Base-by-base conservation (phyloP, 202 grass and related monocot genomes). In the Hordeum pubiflorum region DNA sequence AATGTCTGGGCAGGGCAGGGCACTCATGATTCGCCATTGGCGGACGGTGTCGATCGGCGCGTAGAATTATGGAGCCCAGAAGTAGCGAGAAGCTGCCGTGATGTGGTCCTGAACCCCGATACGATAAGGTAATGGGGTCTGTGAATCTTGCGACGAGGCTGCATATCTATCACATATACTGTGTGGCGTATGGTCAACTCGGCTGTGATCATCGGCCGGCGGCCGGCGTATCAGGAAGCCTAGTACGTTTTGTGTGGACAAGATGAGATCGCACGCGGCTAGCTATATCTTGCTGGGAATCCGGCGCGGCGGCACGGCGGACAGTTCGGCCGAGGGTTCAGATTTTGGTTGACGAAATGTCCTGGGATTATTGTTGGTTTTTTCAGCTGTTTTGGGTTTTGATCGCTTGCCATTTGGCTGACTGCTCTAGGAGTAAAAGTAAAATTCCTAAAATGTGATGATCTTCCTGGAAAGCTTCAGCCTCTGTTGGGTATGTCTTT, bases 31-130 rank as follows among this genome's bases (percentile, higher is more conserved):
- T 72, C 40, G 18, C 12, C 67, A 26, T 69, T 34, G 69, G 32
- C 15, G 52, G 67, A 24, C 54, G 38, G 66, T 1, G 50, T 5
- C 9, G 52, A 79, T 79, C 50, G 46, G 59, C 63, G 72, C 72
- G 58, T 23, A 82, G 22, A 41, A 22, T 21, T 63, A 76, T 48
- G 69, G 8, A 24, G 65, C 46, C 73, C 2, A 52, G 48, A 75
- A 75, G 14, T 5, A 31, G 73, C 79, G 59, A 82, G 79, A 82
- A 89, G 82, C 43, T 77, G 78, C 87, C 12, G 58, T 64, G 36
- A 82, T 55, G 83, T 82, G 87, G 79, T 78, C 83, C 87, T 20
- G 79, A 78, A 86, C 68, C 74, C 66, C 67, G 65, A 41, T 52
- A 18, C 48, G 48, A 52, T 43, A 43, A 8, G 9, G 37, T 39